Evolutionary conservation across 1,284 basidiomycete species (phyloP).

Genomic region (Chondrostereum purpureum): DNA sequence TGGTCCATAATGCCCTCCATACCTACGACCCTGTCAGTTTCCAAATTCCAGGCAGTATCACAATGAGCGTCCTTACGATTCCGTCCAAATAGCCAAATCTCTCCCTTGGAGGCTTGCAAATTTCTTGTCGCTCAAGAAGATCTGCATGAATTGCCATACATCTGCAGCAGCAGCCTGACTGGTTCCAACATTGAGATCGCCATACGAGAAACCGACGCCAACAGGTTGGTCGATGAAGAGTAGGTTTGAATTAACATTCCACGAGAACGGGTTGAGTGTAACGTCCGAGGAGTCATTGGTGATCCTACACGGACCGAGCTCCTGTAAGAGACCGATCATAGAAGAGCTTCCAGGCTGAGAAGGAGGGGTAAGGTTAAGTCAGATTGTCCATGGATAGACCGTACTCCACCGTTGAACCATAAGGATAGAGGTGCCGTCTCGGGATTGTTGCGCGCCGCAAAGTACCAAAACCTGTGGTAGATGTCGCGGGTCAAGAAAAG

Average conservation of each 20-base stretch:
- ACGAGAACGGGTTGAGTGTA: slow-evolving; percentile 49
- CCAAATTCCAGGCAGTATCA: too few species aligned
- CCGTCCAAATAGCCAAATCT: slow-evolving; percentile 57
- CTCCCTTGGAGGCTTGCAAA: slow-evolving; percentile 46
- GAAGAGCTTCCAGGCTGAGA: slow-evolving; percentile 40
- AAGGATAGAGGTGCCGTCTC: slow-evolving; percentile 46
- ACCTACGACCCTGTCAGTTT: slow-evolving; percentile 27
- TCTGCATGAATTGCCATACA: slow-evolving; percentile 54
- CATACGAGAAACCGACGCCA: slow-evolving; percentile 66
- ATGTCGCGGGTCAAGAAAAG: neutral
- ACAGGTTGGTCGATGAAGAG: slow-evolving; percentile 69
- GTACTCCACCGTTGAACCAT: slow-evolving; percentile 44
- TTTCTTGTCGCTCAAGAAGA: slow-evolving; percentile 59
- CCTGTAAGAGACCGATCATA: slow-evolving; percentile 39
- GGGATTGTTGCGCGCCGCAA: slow-evolving; percentile 54
- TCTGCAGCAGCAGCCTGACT: slow-evolving; percentile 62
- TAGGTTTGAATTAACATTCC: slow-evolving; percentile 60
- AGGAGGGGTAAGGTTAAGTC: neutral
- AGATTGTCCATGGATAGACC: slow-evolving; percentile 1
- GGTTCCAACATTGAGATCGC: slow-evolving; percentile 36
- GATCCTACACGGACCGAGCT: slow-evolving; percentile 34
- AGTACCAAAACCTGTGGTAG: slow-evolving; percentile 48
- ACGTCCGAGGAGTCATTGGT: slow-evolving; percentile 27
- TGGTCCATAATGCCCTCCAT: slow-evolving; percentile 62
- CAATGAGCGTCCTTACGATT: slow-evolving; percentile 50